A percentile compares a stretch with the other conserved stretches of the same genome.
Conservation (phyloP, 2,329 filamentous ascomycete species). For the Claviceps monticola region DNA sequence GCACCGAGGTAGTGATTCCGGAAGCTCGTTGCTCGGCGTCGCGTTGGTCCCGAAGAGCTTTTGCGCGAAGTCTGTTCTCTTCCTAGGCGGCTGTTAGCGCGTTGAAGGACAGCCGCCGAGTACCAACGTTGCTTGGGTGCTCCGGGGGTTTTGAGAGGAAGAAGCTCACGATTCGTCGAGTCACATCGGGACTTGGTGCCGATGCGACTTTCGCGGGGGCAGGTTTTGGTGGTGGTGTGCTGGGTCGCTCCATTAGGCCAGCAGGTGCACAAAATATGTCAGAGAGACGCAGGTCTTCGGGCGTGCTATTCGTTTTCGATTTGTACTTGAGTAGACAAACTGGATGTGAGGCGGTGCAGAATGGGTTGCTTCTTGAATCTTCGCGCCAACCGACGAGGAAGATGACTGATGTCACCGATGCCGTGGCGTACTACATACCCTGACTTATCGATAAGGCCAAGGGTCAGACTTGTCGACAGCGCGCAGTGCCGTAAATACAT, state of each 20-base stretch:
- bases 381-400: too few species aligned
- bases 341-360: too few species aligned
- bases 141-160: neutral
- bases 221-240: conserved; percentile 24
- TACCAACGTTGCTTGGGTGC: neutral
- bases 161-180: conserved; percentile 34
- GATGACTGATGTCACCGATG: too few species aligned
- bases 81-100: conserved; percentile 41
- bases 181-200: conserved; percentile 40
- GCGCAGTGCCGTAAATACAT: neutral
- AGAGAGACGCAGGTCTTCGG: neutral
- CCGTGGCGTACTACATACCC: neutral
- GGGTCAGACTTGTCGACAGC: neutral
- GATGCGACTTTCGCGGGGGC: conserved; percentile 20
- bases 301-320: too few species aligned
- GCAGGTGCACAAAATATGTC: neutral
- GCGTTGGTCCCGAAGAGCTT: conserved; percentile 64
- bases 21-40: conserved; percentile 46
- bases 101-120: neutral
- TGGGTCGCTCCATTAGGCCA: conserved; percentile 29
- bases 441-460: neutral
- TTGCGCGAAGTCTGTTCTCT: conserved; percentile 75
- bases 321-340: too few species aligned
- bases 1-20: conserved; percentile 25
- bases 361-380: too few species aligned